These are phyloP conservation scores for Auricularia auricula-judae DNA, from an alignment of 768 basidiomycete species.

Conservation along the genomic window DNA sequence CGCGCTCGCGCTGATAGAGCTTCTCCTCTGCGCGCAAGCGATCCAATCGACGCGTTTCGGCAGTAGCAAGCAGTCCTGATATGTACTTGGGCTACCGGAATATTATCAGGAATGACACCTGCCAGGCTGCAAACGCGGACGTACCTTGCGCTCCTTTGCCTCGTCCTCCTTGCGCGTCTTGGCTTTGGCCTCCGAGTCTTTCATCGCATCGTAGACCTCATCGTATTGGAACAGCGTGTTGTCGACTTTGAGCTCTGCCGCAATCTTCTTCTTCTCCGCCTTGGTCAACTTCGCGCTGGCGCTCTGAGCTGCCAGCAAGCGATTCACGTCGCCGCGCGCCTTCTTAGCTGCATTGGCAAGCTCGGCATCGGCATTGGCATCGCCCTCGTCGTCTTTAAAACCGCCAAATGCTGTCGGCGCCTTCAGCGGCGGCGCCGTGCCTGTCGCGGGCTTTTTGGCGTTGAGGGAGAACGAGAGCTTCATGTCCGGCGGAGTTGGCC, in stretches of 20 bases:
- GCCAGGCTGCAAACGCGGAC: conserved; percentile 12
- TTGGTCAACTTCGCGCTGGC: conserved; percentile 43
- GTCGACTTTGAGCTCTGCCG: conserved; percentile 71
- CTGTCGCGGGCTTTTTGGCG: conserved; percentile 31
- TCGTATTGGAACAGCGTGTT: conserved; percentile 87
- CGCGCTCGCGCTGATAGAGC: conserved; percentile 88
- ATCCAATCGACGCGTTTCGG: conserved; percentile 82
- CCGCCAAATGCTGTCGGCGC: conserved; percentile 53
- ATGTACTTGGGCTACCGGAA: conserved; percentile 86
- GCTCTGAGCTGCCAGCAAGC: conserved; percentile 37
- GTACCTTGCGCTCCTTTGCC: conserved; percentile 64
- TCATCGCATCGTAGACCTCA: conserved; percentile 93
- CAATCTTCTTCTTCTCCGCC: conserved; percentile 60
- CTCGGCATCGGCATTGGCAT: conserved; percentile 40
- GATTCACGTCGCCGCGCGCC: conserved; percentile 16
- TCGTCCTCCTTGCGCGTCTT: conserved; percentile 72
- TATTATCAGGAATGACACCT: conserved; percentile 11
- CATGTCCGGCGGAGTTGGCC: conserved; percentile 30
- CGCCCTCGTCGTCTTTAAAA: conserved; percentile 43
- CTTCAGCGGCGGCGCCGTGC: conserved; percentile 33
- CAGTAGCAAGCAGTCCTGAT: conserved; percentile 59
- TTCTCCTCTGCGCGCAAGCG: conserved; percentile 93
- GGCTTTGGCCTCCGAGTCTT: conserved; percentile 65
- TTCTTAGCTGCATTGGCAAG: conserved; percentile 26
- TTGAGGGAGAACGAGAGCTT: conserved; percentile 84